phyloP scores from a whole-genome alignment of 2,329 filamentous ascomycete genomes.

The Fusarium sp. region DNA sequence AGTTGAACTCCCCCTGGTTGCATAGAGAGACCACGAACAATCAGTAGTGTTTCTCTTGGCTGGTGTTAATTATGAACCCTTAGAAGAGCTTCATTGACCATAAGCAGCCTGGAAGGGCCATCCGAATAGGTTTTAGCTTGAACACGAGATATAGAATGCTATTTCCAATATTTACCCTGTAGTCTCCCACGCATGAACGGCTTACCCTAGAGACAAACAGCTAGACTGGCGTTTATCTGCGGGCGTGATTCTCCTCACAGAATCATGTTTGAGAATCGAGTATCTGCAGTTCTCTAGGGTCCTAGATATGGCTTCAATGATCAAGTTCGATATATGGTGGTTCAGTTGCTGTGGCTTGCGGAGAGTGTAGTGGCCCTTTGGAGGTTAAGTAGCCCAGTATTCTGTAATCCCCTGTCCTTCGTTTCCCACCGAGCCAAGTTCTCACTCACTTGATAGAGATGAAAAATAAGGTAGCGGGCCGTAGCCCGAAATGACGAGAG shows the following conservation, averaged over 20 bases:
- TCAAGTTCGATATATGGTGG: background rate
- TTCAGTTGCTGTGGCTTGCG: background rate
- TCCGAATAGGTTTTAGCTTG: background rate
- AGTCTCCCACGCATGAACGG: background rate
- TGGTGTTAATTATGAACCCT: background rate
- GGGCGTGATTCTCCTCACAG: background rate
- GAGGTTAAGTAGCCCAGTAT: background rate
- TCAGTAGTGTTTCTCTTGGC: background rate
- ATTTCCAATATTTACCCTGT: rapidly evolving
- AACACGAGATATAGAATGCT: background rate
- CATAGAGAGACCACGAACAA: background rate
- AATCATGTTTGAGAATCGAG: background rate
- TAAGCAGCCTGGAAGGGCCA: background rate
- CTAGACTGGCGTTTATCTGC: rapidly evolving
- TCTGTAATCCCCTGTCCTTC: background rate
- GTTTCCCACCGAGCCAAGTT: background rate
- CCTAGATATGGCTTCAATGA: too few relatives aligned
- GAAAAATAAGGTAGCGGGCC: background rate
- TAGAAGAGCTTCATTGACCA: background rate
- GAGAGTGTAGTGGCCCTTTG: background rate
- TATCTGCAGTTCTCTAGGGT: background rate
- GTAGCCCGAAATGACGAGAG: conserved; percentile 8
- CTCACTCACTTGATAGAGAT: background rate
- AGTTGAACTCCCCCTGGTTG: background rate
- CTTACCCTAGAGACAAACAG: background rate